Evolutionary conservation across 23 red algal genomes (phyloP), one percentile per base, ranked within the genome.

Genomic region (Gracilaria domingensis): DNA sequence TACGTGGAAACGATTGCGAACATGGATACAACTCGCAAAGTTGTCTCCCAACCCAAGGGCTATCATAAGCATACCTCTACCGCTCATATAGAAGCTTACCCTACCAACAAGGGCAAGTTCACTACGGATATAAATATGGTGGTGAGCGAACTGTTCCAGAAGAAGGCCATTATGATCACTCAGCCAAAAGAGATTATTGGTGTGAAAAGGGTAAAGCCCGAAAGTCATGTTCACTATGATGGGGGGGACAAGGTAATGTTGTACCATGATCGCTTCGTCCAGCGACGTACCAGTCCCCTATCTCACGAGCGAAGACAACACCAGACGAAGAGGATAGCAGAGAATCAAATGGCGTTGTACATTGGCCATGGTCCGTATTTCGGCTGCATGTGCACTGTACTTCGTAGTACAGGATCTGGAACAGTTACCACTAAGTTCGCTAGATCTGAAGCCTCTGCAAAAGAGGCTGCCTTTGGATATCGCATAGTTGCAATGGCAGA

Each of bases 381-480:
- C 74, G 91, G 91, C 44, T 60, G 62, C 32, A 71, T 25, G 26
- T 80, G 54, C 14, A 51, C 66, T n/a, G 74, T 45, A 1, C 17
- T 78, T 21, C 38, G 66, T 7, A 78, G 44, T 62, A 55, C 70
- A 30, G 75, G 83, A 51, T 28, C 55, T 21, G 57, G 50, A 56
- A 65, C 39, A 12, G 82, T 85, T 37, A 30, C 44, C n/a, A 69
- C 76, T 17, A 51, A 74, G 66, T 94, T 94, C 75, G 47, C 28
- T 17, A 66, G 65, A 38, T 69, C 66, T 57, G 91, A 61, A 45
- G 47, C 77, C 26, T 65, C 76, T 42, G 88, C 91, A 18, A 79
- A 66, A 21, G 91, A 94, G 23, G 80, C 91, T 29, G 82, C 91
- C 0, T 94, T 94, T 81, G 91, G 91, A 32, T 94, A 94, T 48